Percentiles rank a stretch among this genome's conserved stretches.
These are phyloP conservation scores for Hibiscus trionum DNA, from an alignment of 345 rosid genomes.

Conservation along the genomic window DNA sequence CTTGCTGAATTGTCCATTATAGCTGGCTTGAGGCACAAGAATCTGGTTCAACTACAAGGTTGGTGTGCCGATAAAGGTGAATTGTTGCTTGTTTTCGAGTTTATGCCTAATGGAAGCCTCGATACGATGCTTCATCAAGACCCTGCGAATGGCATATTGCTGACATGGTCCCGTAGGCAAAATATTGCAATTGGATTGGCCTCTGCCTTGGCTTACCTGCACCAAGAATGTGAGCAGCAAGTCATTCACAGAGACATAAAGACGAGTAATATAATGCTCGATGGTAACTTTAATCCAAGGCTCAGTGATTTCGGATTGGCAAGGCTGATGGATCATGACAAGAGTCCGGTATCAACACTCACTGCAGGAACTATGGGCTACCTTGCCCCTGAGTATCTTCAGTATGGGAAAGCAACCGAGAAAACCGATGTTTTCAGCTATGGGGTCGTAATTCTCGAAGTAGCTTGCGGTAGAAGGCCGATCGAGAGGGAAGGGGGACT, in stretches of 20 bases:
- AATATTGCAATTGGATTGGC: conserved; percentile 75
- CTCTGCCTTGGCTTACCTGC: conserved; percentile 68
- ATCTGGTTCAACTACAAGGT: conserved; percentile 76
- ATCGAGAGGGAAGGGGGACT: conserved; percentile 53
- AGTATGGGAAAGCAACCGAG: conserved; percentile 83
- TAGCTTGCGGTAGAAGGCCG: conserved; percentile 90
- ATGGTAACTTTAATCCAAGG: conserved; percentile 70
- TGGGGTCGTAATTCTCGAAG: conserved; percentile 82
- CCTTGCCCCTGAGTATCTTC: conserved; percentile 95
- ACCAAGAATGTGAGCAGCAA: conserved; percentile 92
- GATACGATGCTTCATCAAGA: conserved; percentile 68
- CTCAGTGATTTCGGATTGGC: conserved; percentile 93
- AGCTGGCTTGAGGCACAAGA: conserved; percentile 92
- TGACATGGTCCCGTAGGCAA: conserved; percentile 66
- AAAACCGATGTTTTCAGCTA: conserved; percentile 84
- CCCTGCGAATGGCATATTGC: conserved; percentile 28
- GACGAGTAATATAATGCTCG: conserved; percentile 86
- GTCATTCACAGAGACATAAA: conserved; percentile 92
- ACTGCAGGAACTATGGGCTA: conserved; percentile 98
- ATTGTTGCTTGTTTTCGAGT: conserved; percentile 81
- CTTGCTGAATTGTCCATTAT: conserved; percentile 76
- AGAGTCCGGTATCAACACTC: conserved; percentile 86
- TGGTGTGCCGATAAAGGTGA: conserved; percentile 95
- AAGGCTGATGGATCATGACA: conserved; percentile 85
- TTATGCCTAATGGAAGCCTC: conserved; percentile 90